A percentile compares a stretch with the other conserved stretches of the same genome.
Evolutionary conservation across 345 rosid genomes (phyloP).

Genomic region (Chamaenerion angustifolium): DNA sequence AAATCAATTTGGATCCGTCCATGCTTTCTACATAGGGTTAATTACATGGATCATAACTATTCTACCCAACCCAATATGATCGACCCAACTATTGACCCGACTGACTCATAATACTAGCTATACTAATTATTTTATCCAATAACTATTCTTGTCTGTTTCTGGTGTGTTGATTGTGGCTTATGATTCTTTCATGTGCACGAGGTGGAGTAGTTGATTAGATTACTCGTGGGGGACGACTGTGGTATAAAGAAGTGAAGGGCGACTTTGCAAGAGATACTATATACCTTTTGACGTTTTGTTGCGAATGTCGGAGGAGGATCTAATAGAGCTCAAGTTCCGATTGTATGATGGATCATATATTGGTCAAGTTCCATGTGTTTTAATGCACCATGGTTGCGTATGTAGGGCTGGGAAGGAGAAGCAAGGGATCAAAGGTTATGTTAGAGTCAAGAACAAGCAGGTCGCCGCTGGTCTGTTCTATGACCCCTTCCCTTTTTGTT

Average conservation of each 20-base stretch:
- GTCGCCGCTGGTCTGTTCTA: slow-evolving; percentile 49
- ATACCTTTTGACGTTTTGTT: neutral
- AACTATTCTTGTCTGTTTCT: neutral
- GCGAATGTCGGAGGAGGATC: slow-evolving; percentile 73
- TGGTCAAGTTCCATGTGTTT: slow-evolving; percentile 31
- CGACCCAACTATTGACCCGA: too few relatives aligned
- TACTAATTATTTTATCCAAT: too few relatives aligned
- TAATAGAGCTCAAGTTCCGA: slow-evolving; percentile 75
- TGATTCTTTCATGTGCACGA: neutral
- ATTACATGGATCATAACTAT: too few relatives aligned
- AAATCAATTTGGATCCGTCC: too few relatives aligned
- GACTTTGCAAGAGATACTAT: neutral
- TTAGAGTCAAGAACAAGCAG: too few relatives aligned
- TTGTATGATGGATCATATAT: slow-evolving; percentile 85
- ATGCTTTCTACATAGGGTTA: too few relatives aligned
- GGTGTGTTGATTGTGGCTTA: neutral
- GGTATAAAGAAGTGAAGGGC: neutral
- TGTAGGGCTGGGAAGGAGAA: slow-evolving; percentile 99
- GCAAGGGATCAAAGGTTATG: too few relatives aligned
- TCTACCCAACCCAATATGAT: too few relatives aligned
- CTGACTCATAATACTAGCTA: too few relatives aligned
- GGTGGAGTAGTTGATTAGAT: neutral
- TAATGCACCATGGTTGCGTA: neutral
- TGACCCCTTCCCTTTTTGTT: neutral
- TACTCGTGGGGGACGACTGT: neutral